A percentile compares a stretch with the other conserved stretches of the same genome.
phyloP scores from a whole-genome alignment of 208 protist genomes.

The Blechomonas ayalai region DNA sequence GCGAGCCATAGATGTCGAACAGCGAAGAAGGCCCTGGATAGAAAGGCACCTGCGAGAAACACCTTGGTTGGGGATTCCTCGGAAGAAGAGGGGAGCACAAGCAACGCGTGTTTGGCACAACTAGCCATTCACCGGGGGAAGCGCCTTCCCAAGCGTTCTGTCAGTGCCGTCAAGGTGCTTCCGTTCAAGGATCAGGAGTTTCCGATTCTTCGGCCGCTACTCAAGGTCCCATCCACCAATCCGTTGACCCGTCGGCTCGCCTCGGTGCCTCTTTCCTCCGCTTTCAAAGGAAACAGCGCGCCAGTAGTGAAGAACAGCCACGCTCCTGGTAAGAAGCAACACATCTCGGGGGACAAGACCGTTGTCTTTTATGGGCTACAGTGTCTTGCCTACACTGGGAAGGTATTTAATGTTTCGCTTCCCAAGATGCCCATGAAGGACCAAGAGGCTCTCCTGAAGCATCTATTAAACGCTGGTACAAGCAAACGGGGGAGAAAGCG shows the following conservation, averaged over 20 bases:
- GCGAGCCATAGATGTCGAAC: slow-evolving; percentile 1
- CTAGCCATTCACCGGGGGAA: slow-evolving; percentile 19
- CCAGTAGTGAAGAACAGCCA: slow-evolving; percentile 16
- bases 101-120: slow-evolving; percentile 12
- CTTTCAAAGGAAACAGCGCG: slow-evolving; percentile 12
- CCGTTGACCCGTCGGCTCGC: slow-evolving; percentile 48
- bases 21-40: not conserved
- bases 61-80: not conserved
- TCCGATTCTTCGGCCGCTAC: slow-evolving; percentile 60
- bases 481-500: not conserved
- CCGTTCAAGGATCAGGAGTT: slow-evolving; percentile 72
- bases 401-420: slow-evolving; percentile 72
- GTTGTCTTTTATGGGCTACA: slow-evolving; percentile 77
- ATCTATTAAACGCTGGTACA: slow-evolving; percentile 36
- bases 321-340: not conserved
- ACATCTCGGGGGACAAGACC: not conserved
- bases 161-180: slow-evolving; percentile 71
- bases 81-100: slow-evolving; percentile 4
- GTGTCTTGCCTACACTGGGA: slow-evolving; percentile 70
- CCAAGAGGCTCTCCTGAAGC: slow-evolving; percentile 53
- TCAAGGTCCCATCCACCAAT: slow-evolving; percentile 71
- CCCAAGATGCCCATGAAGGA: slow-evolving; percentile 48
- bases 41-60: not conserved
- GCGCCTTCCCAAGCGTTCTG: slow-evolving; percentile 28
- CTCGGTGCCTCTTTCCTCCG: slow-evolving; percentile 21